Evolutionary conservation across 305 asterid species (phyloP).

Genomic region (Fraxinus floribunda): DNA sequence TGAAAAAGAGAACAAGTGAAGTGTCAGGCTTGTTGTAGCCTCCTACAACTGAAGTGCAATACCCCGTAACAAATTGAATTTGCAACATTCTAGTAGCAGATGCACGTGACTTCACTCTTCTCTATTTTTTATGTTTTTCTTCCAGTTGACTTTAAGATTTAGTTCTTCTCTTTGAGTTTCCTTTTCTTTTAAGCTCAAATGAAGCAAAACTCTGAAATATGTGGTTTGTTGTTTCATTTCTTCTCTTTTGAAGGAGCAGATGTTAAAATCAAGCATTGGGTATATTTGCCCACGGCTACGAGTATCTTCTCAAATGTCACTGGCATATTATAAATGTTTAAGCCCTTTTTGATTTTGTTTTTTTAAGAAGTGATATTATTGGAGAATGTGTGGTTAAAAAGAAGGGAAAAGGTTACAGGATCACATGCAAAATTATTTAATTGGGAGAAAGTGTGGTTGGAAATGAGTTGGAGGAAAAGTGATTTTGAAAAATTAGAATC

Average conservation of each 20-base stretch:
- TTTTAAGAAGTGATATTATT: neutral
- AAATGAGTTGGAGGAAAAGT: neutral
- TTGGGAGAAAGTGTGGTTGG: neutral
- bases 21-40: neutral
- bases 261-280: conserved; percentile 7
- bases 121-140: neutral
- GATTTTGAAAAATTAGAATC: neutral
- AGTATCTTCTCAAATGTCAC: conserved; percentile 14
- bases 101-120: neutral
- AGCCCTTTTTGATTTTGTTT: neutral
- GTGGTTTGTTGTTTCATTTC: neutral
- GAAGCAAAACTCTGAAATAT: neutral
- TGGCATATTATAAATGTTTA: conserved; percentile 6
- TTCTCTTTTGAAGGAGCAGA: neutral
- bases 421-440: neutral
- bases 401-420: too few relatives aligned
- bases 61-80: neutral
- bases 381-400: too few relatives aligned
- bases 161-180: neutral
- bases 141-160: neutral
- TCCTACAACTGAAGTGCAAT: neutral
- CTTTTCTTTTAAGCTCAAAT: neutral
- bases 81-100: neutral
- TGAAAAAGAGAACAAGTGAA: neutral
- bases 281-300: neutral